Evolutionary conservation across 441 rosid species (phyloP).

Genomic region (Bruguiera hainesii): DNA sequence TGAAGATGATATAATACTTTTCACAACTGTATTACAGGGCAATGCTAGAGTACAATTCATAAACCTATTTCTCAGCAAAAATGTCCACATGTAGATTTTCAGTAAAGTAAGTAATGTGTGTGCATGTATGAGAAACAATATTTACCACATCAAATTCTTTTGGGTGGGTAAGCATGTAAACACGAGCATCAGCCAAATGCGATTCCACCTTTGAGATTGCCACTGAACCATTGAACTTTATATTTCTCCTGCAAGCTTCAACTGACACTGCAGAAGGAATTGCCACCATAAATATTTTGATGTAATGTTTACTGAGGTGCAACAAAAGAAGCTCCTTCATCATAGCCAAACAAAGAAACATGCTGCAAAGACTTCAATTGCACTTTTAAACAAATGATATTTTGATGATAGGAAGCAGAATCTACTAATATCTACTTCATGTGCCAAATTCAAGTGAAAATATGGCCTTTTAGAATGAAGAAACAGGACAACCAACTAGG

Average conservation of each 20-base stretch:
- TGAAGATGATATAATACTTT: too few relatives aligned
- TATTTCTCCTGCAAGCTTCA: conserved; percentile 88
- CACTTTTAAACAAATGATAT: background rate
- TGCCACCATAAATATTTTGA: background rate
- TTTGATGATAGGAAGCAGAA: conserved; percentile 1
- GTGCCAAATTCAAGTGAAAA: background rate
- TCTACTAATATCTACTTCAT: conserved; percentile 1
- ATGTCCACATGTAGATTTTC: background rate
- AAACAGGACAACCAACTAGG: conserved; percentile 4
- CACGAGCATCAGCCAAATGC: conserved; percentile 90
- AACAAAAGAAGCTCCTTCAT: background rate
- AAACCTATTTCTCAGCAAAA: too few relatives aligned
- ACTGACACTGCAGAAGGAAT: conserved; percentile 54
- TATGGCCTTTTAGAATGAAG: background rate
- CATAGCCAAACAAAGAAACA: background rate
- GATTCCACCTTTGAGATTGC: conserved; percentile 91
- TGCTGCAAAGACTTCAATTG: background rate
- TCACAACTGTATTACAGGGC: too few relatives aligned
- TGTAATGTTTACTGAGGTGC: background rate
- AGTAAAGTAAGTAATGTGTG: background rate
- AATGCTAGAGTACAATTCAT: too few relatives aligned
- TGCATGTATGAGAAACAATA: background rate
- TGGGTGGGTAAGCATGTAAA: conserved; percentile 86
- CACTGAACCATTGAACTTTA: conserved; percentile 82
- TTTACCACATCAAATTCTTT: conserved; percentile 96